A percentile compares a stretch with the other conserved stretches of the same genome.
phyloP scores from a whole-genome alignment of 768 basidiomycete species.

The Panaeolus papilionaceus region DNA sequence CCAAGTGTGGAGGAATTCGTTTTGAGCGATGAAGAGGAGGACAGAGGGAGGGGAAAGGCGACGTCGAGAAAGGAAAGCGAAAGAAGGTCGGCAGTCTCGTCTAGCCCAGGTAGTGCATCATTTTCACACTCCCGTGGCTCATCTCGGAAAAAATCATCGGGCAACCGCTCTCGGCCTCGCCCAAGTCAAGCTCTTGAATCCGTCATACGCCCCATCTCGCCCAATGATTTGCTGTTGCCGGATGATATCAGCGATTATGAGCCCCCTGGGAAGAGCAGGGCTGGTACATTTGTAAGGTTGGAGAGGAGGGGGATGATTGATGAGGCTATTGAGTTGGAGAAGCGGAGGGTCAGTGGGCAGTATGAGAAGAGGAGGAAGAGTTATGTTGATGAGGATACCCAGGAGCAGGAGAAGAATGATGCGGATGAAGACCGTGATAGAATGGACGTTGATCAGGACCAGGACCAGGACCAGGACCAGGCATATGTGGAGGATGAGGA shows the following conservation, averaged over 20 bases:
- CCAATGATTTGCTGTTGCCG: background rate
- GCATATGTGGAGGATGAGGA: background rate
- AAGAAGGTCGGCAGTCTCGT: background rate
- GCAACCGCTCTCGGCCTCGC: background rate
- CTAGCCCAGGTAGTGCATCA: background rate
- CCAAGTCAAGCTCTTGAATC: background rate
- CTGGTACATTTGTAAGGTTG: slow-evolving; percentile 4
- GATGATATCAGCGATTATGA: background rate
- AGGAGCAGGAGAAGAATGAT: background rate
- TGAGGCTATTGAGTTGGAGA: slow-evolving; percentile 6
- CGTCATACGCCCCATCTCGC: background rate
- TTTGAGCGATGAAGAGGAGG: background rate
- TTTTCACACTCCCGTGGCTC: background rate
- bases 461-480: background rate
- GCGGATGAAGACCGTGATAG: background rate
- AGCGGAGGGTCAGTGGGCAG: slow-evolving; percentile 1
- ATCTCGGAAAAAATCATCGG: background rate
- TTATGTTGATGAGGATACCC: background rate
- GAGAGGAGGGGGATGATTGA: background rate
- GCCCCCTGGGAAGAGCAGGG: slow-evolving; percentile 5
- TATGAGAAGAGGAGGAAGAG: background rate
- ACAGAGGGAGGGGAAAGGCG: background rate
- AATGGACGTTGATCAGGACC: background rate
- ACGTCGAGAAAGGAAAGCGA: background rate
- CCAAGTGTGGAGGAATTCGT: background rate